Base-by-base conservation (phyloP, 345 rosid genomes). In the Brassica rapa region DNA sequence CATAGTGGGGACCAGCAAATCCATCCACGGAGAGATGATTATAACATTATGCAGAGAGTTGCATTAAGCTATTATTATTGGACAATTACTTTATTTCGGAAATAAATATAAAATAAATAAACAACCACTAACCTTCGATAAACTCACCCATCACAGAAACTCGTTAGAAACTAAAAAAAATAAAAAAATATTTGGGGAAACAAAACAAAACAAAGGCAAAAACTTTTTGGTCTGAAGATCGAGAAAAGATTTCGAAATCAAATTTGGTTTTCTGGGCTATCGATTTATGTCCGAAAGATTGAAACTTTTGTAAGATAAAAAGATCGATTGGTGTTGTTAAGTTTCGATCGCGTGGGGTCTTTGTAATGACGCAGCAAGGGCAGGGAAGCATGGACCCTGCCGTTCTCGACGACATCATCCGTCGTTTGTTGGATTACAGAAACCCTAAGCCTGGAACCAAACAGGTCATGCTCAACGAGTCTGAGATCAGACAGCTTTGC, bases 401-500 rank as follows among this genome's bases (percentile, higher is more conserved):
- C 51, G 86, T 79, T 70, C 80, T 93, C 74, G 98, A 93, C 30
- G 89, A 89, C 29, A 89, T 93, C 72, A 93, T 91, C 43, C 69
- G 80, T 3, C 91, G 92, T 75, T 74, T 93, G 64, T 77, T 89
- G 86, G 90, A 89, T 69, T 86, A 82, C 80, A 86, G 86, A 80
- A 86, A 85, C 81, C 84, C 86, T 6, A 89, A 86, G 85, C 74
- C 88, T n/a, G 91, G 84, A 27, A 81, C 83, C 0, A 90, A 89
- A 76, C 98, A 91, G 81, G 94, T 85, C 27, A 93, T 88, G 89
- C 91, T 93, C 10, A 86, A 75, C 64, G 98, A 93, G 84, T 74
- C 75, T 74, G 98, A 93, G 96, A 93, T 93, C 92, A 90, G 93
- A 7, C 93, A 86, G 77, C 93, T 93, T 12, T 89, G 96, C 63